Conservation (phyloP, 192 early-diverging fungal species). For the Backusella australiensis region DNA sequence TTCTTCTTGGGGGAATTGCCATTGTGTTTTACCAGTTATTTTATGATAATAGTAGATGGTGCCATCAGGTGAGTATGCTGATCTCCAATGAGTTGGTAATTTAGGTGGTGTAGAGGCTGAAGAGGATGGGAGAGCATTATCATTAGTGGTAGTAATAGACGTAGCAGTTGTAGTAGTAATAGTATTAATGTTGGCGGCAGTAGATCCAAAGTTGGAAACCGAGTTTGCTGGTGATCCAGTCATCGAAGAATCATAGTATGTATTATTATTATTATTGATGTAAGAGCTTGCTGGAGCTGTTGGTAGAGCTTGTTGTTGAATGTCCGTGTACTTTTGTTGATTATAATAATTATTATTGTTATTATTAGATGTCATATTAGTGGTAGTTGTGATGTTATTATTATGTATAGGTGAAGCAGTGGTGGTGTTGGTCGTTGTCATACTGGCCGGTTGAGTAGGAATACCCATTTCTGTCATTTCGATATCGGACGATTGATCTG, state of each 20-base stretch:
- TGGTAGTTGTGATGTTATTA: neutral
- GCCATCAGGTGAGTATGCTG: conserved; percentile 40
- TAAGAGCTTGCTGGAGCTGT: neutral
- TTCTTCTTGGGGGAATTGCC: conserved; percentile 45
- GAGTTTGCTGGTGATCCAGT: neutral
- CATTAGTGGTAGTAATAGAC: neutral
- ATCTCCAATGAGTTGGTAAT: conserved; percentile 50
- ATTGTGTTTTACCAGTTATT: conserved; percentile 49
- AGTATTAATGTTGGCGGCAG: neutral
- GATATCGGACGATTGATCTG: neutral
- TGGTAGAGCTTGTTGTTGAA: neutral
- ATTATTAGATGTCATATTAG: neutral
- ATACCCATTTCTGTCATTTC: neutral
- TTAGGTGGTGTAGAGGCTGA: neutral
- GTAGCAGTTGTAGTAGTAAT: neutral
- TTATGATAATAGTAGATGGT: conserved; percentile 52
- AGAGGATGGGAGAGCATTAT: neutral
- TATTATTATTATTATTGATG: neutral
- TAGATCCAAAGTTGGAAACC: neutral
- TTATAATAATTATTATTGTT: neutral
- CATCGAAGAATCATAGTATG: neutral
- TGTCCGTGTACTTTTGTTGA: neutral
- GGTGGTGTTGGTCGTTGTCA: neutral
- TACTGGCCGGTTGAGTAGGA: neutral
- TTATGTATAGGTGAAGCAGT: neutral